Evolutionary conservation across 352 stramenopile genomes (phyloP).

Genomic region (Globisporangium camurandrum): DNA sequence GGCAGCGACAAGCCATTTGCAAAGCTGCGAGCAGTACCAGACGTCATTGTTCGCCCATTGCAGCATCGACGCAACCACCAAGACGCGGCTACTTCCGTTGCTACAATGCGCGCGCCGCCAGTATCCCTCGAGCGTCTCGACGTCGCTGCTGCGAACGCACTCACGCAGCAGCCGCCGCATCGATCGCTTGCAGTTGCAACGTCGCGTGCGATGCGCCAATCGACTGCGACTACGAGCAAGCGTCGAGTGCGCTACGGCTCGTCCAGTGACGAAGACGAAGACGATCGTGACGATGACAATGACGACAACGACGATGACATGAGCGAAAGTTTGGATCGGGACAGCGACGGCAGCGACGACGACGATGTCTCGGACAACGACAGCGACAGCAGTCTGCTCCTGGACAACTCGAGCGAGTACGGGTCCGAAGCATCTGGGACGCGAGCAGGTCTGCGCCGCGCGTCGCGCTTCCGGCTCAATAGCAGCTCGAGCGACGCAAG

Average conservation of each 20-base stretch:
- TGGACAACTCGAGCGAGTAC: no score
- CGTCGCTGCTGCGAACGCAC: not conserved
- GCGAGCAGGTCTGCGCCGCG: no score
- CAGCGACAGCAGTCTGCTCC: constrained; percentile 1
- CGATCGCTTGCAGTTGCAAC: not conserved
- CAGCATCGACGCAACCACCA: not conserved
- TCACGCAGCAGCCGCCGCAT: not conserved
- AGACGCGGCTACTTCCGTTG: not conserved
- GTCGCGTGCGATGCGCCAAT: not conserved
- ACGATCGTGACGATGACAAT: constrained; percentile 4
- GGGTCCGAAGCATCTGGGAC: no score
- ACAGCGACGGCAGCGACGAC: constrained; percentile 7
- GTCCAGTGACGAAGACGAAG: constrained; percentile 8
- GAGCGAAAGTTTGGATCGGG: constrained; percentile 5
- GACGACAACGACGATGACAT: constrained; percentile 9
- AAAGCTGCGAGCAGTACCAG: not conserved
- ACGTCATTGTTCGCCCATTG: no score
- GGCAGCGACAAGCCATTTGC: not conserved
- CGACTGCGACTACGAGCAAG: constrained; percentile 2
- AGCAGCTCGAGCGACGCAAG: no score
- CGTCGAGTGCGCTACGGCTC: constrained; percentile 3
- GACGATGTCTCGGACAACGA: constrained; percentile 4
- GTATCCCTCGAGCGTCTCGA: not conserved
- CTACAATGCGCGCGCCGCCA: not conserved
- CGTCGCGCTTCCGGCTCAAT: no score